These are phyloP conservation scores for Chalciporus piperatus DNA, from an alignment of 768 basidiomycete species.

Conservation along the genomic window DNA sequence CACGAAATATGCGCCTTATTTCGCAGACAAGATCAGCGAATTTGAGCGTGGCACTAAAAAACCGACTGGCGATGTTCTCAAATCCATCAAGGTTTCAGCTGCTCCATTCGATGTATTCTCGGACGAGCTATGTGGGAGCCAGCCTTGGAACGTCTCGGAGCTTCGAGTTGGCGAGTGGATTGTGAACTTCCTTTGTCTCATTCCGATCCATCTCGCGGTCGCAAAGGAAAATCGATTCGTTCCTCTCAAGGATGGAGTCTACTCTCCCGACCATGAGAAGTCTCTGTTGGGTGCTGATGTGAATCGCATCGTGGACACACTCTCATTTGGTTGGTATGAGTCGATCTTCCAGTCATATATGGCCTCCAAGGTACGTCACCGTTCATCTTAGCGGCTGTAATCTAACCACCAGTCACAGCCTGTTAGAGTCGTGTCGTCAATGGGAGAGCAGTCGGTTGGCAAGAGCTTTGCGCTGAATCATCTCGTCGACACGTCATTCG, in stretches of 20 bases:
- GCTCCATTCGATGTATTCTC: slow-evolving; percentile 30
- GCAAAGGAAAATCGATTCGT: slow-evolving; percentile 61
- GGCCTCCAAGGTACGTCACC: slow-evolving; percentile 45
- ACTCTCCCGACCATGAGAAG: slow-evolving; percentile 47
- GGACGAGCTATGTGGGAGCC: slow-evolving; percentile 8
- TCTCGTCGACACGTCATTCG: slow-evolving; percentile 61
- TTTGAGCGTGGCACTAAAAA: slow-evolving; percentile 54
- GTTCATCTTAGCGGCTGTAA: not conserved
- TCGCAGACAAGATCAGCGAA: slow-evolving; percentile 39
- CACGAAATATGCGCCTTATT: slow-evolving; percentile 40
- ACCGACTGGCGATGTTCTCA: slow-evolving; percentile 46
- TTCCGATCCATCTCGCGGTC: slow-evolving; percentile 62
- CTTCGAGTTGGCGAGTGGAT: slow-evolving; percentile 60
- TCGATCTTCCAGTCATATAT: slow-evolving; percentile 61
- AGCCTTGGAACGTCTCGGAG: slow-evolving; percentile 32
- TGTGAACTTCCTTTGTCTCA: slow-evolving; percentile 56
- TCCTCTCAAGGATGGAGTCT: slow-evolving; percentile 58
- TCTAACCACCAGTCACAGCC: slow-evolving; percentile 36
- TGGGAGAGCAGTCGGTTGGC: slow-evolving; percentile 68
- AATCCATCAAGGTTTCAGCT: slow-evolving; percentile 35
- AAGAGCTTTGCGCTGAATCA: slow-evolving; percentile 62
- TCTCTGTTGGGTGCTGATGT: slow-evolving; percentile 59
- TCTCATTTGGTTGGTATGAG: slow-evolving; percentile 66
- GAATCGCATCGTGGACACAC: slow-evolving; percentile 49
- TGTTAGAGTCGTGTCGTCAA: slow-evolving; percentile 63